Percentiles rank a stretch among this genome's conserved stretches.
Conservation (phyloP, 2,329 filamentous ascomycete genomes). For the Claviceps quebecensis region DNA sequence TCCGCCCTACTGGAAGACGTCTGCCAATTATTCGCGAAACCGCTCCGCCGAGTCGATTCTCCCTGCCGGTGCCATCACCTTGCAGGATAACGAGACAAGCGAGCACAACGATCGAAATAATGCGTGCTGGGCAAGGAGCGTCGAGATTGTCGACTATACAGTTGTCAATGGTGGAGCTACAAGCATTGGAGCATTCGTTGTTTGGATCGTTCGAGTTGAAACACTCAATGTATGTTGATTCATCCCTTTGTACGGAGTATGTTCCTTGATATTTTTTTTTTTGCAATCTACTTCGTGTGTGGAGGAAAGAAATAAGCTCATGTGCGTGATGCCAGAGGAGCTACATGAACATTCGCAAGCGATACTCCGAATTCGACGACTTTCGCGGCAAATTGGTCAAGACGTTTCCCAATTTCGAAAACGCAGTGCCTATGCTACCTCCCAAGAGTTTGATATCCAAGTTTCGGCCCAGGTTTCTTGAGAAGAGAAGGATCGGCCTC, state of each 20-base stretch:
- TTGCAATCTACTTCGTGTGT: too few relatives aligned
- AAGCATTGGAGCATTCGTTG: constrained; percentile 75
- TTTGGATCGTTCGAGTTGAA: constrained; percentile 83
- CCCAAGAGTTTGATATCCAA: constrained; percentile 83
- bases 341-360: constrained; percentile 48
- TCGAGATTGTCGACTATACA: constrained; percentile 43
- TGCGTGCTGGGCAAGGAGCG: constrained; percentile 52
- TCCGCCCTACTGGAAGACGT: constrained; percentile 32
- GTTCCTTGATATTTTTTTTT: too few relatives aligned
- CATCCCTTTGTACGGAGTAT: neutral
- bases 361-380: constrained; percentile 90
- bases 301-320: neutral
- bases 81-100: constrained; percentile 47
- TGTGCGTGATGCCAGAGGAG: constrained; percentile 30
- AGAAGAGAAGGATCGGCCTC: constrained; percentile 67
- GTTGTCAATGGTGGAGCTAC: constrained; percentile 42
- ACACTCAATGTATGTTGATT: constrained; percentile 56
- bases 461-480: constrained; percentile 74
- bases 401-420: constrained; percentile 73
- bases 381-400: constrained; percentile 58
- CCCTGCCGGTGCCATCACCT: constrained; percentile 40
- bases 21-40: constrained; percentile 20
- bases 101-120: constrained; percentile 36
- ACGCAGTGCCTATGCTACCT: constrained; percentile 77
- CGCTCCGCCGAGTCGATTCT: constrained; percentile 35